A percentile compares a stretch with the other conserved stretches of the same genome.
Evolutionary conservation across 495 filamentous ascomycete genomes (phyloP).

Genomic region (Talaromyces ruber): DNA sequence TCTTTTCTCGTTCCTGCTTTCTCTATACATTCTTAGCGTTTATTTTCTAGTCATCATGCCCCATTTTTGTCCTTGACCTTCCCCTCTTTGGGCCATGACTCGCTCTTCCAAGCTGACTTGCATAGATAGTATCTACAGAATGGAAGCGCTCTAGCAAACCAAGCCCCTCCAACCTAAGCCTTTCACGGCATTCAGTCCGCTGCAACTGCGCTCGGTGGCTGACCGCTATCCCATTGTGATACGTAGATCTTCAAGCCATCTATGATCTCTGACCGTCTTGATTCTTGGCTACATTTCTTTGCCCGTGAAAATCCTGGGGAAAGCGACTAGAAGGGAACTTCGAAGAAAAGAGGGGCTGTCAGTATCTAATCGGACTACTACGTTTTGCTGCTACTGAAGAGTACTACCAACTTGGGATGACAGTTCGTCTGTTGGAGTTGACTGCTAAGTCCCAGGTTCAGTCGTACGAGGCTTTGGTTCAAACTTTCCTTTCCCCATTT

Average conservation of each 20-base stretch:
- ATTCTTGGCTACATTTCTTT: not conserved
- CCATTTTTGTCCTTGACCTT: not conserved
- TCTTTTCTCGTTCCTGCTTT: not conserved
- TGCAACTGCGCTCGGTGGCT: not conserved
- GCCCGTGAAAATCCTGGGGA: not conserved
- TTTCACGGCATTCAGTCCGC: not conserved
- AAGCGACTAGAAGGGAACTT: not conserved
- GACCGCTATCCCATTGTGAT: not conserved
- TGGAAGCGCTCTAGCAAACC: not conserved
- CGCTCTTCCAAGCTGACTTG: not conserved
- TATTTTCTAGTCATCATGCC: not conserved
- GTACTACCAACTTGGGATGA: not conserved
- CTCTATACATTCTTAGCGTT: not conserved
- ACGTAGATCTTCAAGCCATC: slow-evolving; percentile 2
- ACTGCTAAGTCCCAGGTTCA: not conserved
- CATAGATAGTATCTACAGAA: not conserved
- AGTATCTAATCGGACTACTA: not conserved
- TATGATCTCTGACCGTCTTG: not conserved
- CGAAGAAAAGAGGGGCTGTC: not conserved
- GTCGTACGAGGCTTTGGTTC: not conserved
- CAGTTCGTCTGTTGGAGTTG: not conserved
- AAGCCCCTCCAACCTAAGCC: not conserved
- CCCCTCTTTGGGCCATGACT: not conserved
- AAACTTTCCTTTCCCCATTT: not conserved
- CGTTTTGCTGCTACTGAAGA: not conserved